phyloP scores from a whole-genome alignment of 192 early-diverging fungal genomes.

The Mortierella alpina region DNA sequence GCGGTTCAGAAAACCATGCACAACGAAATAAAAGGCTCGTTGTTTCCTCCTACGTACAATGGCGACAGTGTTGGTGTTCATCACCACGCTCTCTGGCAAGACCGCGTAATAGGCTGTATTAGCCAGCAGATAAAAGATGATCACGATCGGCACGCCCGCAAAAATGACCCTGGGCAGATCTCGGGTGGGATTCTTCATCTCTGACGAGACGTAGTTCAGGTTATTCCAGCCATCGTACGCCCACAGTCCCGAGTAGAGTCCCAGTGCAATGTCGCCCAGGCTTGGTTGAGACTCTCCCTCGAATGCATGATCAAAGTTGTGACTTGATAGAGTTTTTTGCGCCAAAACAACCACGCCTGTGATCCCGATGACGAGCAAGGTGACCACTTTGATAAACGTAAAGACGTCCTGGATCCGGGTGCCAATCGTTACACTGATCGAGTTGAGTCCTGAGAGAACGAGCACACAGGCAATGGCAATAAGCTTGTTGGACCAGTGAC shows the following conservation, averaged over 20 bases:
- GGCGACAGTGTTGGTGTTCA: slow-evolving; percentile 72
- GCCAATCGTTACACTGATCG: slow-evolving; percentile 70
- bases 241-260: slow-evolving; percentile 76
- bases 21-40: neutral
- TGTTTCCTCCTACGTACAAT: slow-evolving; percentile 44
- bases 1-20: neutral
- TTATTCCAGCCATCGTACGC: slow-evolving; percentile 79
- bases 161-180: slow-evolving; percentile 86
- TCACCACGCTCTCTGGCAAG: slow-evolving; percentile 73
- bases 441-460: slow-evolving; percentile 72
- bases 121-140: slow-evolving; percentile 80
- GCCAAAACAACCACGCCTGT: slow-evolving; percentile 74
- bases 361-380: slow-evolving; percentile 73
- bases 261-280: slow-evolving; percentile 77
- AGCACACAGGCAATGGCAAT: slow-evolving; percentile 71
- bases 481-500: slow-evolving; percentile 60
- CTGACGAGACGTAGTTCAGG: slow-evolving; percentile 83
- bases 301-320: slow-evolving; percentile 72
- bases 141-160: slow-evolving; percentile 76
- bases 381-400: slow-evolving; percentile 77
- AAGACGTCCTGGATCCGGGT: slow-evolving; percentile 79
- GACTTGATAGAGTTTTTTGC: slow-evolving; percentile 63
- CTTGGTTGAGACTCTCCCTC: slow-evolving; percentile 62
- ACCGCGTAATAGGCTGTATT: slow-evolving; percentile 88
- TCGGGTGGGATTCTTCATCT: slow-evolving; percentile 84